A percentile compares a stretch with the other conserved stretches of the same genome.
These are phyloP conservation scores for Coniferiporia weirii DNA, from an alignment of 1,284 basidiomycete species.

Conservation along the genomic window DNA sequence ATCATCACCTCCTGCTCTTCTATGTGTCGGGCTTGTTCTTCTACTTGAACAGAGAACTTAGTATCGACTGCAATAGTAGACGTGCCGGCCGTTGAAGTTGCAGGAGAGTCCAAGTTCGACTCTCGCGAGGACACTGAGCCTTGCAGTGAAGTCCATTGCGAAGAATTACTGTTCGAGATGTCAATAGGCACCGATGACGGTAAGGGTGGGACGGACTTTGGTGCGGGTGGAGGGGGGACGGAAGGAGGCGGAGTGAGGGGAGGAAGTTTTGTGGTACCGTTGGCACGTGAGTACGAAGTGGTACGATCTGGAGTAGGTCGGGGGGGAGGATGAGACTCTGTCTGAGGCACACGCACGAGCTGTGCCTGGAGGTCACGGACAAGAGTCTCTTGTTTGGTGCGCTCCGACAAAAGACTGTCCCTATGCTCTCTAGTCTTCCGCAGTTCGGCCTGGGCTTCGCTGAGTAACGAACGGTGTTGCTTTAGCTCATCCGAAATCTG, in stretches of 20 bases:
- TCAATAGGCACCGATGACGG: conserved; percentile 14
- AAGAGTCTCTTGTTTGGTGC: conserved; percentile 56
- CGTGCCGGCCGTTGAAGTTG: conserved; percentile 53
- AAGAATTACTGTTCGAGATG: conserved; percentile 29
- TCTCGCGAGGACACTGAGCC: conserved; percentile 51
- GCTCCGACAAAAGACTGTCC: conserved; percentile 70
- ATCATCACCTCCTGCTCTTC: conserved; percentile 87
- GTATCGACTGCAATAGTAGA: conserved; percentile 40
- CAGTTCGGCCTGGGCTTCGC: conserved; percentile 69
- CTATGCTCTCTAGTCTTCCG: conserved; percentile 77
- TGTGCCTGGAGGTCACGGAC: conserved; percentile 75
- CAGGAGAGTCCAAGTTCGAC: conserved; percentile 58
- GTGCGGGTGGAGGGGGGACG: conserved; percentile 81
- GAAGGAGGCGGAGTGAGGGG: conserved; percentile 86
- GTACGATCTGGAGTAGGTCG: conserved; percentile 43
- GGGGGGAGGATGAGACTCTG: conserved; percentile 34
- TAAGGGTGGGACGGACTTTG: conserved; percentile 39
- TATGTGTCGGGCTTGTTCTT: conserved; percentile 70
- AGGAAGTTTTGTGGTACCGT: conserved; percentile 70
- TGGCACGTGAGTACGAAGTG: conserved; percentile 49
- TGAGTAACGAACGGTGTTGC: conserved; percentile 65
- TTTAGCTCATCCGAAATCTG: conserved; percentile 71
- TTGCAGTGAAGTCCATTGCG: conserved; percentile 21
- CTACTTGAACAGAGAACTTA: conserved; percentile 54
- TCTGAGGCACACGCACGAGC: conserved; percentile 38